Evolutionary conservation across 352 stramenopile species (phyloP), one percentile per base, ranked within the genome.

Genomic region (Phytophthora crassamura): DNA sequence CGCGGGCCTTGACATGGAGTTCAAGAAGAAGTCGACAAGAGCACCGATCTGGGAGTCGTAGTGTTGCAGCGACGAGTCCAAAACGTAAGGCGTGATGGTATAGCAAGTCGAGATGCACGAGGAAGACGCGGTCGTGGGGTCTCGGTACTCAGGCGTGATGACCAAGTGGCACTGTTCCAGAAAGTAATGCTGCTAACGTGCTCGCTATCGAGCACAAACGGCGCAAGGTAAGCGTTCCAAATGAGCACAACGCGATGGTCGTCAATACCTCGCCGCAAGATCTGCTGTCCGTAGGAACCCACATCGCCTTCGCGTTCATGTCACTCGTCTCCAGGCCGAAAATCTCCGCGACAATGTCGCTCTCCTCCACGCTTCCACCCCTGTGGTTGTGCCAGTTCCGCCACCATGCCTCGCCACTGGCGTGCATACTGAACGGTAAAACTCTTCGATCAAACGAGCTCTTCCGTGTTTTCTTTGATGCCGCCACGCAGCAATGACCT

Each of bases 121-220:
- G 38, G 48, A 77, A 11, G 35, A 36, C 51, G 52, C 33, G 64
- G n/a, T n/a, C n/a, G n/a, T n/a, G n/a, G n/a, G n/a, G n/a, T 22
- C 36, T 40, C 67, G 18, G 43, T 67, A 8, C 46, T 32, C 54
- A 32, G 58, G 69, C 39, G 73, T 70, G 32, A 85, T 51, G 39
- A 87, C 30, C 41, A 90, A 71, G 66, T 82, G 83, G 10, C 72
- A 77, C 28, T 80, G 69, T 39, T 88, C 74, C 1, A 70, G 56
- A 34, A 87, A 87, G 47, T 70, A 18, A 80, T 59, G 14, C 72
- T 69, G 4, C 63, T 49, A 18, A 86, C 53, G 2, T 51, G 75
- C 50, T 84, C 63, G 20, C 75, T 64, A 8, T 69, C 64, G 62
- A 90, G 86, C 45, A 70, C 64, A 32, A 83, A 58, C 9, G 81